Conservation (phyloP, 306 rosid species). For the Sphenostylis stenocarpa region DNA sequence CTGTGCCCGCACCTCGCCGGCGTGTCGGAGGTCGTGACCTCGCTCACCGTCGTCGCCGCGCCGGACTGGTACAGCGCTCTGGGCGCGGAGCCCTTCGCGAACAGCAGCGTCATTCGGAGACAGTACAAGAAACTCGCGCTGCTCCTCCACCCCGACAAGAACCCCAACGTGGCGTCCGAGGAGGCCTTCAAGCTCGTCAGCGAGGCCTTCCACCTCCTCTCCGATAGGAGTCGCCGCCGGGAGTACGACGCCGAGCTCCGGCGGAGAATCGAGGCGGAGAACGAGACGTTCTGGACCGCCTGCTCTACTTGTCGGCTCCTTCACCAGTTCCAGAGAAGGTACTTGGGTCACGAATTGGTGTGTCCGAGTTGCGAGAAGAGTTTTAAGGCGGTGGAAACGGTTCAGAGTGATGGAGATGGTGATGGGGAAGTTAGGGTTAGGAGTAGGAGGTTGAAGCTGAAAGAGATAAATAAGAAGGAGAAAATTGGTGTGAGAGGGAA, state of each 20-base stretch:
- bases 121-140: conserved; percentile 75
- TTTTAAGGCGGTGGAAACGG: conserved; percentile 70
- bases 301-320: conserved; percentile 70
- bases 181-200: conserved; percentile 75
- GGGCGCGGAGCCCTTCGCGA: conserved; percentile 65
- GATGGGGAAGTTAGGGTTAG: conserved; percentile 33
- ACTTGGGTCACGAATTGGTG: conserved; percentile 60
- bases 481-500: conserved; percentile 12
- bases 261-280: neutral
- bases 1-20: conserved; percentile 54
- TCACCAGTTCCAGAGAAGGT: conserved; percentile 83
- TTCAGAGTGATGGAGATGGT: conserved; percentile 30
- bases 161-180: conserved; percentile 54
- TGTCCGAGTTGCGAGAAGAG: conserved; percentile 79
- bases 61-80: conserved; percentile 67
- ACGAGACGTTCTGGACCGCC: conserved; percentile 71
- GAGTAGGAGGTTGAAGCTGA: conserved; percentile 39
- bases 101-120: conserved; percentile 48
- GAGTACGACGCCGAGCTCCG: conserved; percentile 63
- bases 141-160: conserved; percentile 70
- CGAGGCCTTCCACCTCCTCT: conserved; percentile 68
- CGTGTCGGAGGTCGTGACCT: conserved; percentile 54
- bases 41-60: conserved; percentile 59
- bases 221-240: conserved; percentile 58
- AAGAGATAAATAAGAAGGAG: conserved; percentile 9